A percentile compares a stretch with the other conserved stretches of the same genome.
Evolutionary conservation across 768 basidiomycete genomes (phyloP).

Genomic region (Tephrocybe sp.): DNA sequence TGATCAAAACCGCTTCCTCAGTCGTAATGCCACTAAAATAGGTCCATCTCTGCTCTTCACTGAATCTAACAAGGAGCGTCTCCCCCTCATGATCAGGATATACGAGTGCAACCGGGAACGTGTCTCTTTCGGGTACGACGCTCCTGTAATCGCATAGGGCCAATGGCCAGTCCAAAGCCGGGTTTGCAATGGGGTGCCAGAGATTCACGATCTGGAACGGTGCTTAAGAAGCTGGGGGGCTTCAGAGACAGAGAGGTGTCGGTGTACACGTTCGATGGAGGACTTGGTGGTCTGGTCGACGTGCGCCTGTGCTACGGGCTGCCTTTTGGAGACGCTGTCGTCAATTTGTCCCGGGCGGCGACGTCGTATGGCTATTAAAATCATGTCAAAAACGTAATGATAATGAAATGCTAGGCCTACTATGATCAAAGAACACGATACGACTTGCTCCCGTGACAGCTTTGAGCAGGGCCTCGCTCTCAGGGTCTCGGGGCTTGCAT

Average conservation of each 20-base stretch:
- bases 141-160: conserved; percentile 41
- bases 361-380: not conserved
- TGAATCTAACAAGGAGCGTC: not conserved
- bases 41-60: not conserved
- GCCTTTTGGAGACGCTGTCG: conserved; percentile 25
- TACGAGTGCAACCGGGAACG: conserved; percentile 41
- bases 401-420: conserved; percentile 31
- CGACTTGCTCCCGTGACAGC: conserved; percentile 57
- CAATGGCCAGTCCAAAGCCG: conserved; percentile 49
- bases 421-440: conserved; percentile 63
- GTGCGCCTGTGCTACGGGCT: conserved; percentile 35
- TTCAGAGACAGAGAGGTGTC: conserved; percentile 35
- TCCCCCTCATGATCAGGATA: conserved; percentile 29
- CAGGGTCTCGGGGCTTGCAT: conserved; percentile 28
- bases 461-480: conserved; percentile 59
- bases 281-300: conserved; percentile 38
- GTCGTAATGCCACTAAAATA: not conserved
- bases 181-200: conserved; percentile 20
- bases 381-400: not conserved
- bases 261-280: conserved; percentile 31
- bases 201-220: conserved; percentile 42
- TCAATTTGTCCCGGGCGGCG: conserved; percentile 28
- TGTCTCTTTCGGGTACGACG: conserved; percentile 35
- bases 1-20: not conserved
- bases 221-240: conserved; percentile 29